These are phyloP conservation scores for Lasiodiplodia gonubiensis DNA, from an alignment of 2,329 filamentous ascomycete genomes.

Conservation along the genomic window DNA sequence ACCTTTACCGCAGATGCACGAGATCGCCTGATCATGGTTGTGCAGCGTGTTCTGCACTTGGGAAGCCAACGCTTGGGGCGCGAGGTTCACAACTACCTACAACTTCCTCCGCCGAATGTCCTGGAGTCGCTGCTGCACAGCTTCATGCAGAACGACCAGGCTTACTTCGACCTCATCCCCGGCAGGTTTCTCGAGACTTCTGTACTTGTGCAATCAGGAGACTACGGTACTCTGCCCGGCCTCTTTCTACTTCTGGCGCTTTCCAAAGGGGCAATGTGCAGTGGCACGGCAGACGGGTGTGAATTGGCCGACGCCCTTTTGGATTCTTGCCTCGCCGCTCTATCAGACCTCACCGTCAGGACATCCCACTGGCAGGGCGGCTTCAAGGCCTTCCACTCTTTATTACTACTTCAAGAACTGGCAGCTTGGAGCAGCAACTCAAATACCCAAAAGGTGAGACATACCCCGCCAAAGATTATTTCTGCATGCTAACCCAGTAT, in stretches of 20 bases:
- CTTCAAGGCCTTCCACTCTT: neutral
- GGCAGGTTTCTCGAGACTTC: neutral
- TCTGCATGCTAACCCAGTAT: neutral
- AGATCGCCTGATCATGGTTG: neutral
- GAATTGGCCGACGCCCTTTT: neutral
- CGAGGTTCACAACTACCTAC: neutral
- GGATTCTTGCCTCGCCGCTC: neutral
- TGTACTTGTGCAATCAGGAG: neutral
- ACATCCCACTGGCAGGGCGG: neutral
- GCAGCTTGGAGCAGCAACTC: neutral
- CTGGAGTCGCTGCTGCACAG: neutral
- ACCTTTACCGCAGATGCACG: neutral
- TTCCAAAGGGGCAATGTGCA: neutral
- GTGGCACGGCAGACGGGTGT: neutral
- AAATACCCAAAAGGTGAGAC: neutral
- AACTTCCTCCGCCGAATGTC: neutral
- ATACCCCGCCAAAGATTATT: neutral
- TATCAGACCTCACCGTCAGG: neutral
- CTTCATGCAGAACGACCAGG: neutral
- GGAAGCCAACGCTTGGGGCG: neutral
- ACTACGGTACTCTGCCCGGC: neutral
- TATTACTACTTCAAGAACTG: neutral
- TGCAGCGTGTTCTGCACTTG: neutral
- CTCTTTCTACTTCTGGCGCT: neutral
- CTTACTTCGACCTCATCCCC: neutral